Percentiles rank a stretch among this genome's conserved stretches.
Evolutionary conservation across 495 filamentous ascomycete species (phyloP).

Genomic region (Poronia punctata): DNA sequence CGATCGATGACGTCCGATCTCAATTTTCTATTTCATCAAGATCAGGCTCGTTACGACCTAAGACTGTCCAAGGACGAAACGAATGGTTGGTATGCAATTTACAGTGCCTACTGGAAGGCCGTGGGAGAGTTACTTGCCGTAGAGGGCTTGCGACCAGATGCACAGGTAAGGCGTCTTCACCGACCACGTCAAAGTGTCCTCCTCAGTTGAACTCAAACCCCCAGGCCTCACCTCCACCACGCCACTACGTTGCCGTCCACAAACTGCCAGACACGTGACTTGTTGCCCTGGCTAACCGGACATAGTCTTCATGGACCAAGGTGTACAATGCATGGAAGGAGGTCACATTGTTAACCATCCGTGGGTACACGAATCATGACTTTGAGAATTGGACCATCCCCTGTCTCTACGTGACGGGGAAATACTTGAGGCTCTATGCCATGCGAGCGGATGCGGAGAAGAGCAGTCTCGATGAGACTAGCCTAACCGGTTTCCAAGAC

Average conservation of each 20-base stretch:
- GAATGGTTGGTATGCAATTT: constrained; percentile 75
- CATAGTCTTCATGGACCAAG: constrained; percentile 55
- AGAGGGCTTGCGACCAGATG: constrained; percentile 34
- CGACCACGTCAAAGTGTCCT: neutral
- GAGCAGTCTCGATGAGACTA: constrained; percentile 38
- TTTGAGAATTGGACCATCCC: constrained; percentile 85
- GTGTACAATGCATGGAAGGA: constrained; percentile 86
- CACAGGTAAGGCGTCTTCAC: constrained; percentile 15
- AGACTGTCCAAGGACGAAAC: constrained; percentile 57
- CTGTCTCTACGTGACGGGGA: constrained; percentile 76
- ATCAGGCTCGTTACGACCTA: constrained; percentile 13
- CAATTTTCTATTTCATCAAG: constrained; percentile 20
- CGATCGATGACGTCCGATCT: constrained; percentile 16
- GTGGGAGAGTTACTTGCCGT: constrained; percentile 58
- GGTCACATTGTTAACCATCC: constrained; percentile 58
- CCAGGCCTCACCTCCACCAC: neutral
- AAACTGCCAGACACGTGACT: neutral
- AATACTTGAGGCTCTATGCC: constrained; percentile 77
- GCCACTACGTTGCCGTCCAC: constrained; percentile 7
- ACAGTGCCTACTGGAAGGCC: constrained; percentile 74
- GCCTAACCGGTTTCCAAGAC: constrained; percentile 55
- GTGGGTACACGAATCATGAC: constrained; percentile 60
- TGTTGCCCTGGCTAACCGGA: constrained; percentile 11
- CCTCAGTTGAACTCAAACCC: neutral
- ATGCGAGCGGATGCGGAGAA: constrained; percentile 73